Conservation (phyloP, 2,329 filamentous ascomycete genomes). For the Cladobotryum mycophilum region DNA sequence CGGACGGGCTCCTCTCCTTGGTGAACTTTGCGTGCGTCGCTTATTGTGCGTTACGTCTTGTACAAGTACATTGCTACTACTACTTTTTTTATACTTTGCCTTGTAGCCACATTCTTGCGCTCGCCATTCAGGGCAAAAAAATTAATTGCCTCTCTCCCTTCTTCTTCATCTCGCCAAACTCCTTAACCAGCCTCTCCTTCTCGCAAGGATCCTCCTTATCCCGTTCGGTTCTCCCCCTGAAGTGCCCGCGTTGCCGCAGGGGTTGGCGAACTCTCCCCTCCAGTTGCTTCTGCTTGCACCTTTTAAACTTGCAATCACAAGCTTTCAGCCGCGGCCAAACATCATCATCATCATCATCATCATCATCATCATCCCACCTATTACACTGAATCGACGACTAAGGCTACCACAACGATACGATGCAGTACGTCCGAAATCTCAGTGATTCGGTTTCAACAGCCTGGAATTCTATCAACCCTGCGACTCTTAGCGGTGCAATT, state of each 20-base stretch:
- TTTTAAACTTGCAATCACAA: neutral
- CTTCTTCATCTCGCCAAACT: too few relatives aligned
- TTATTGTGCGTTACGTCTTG: too few relatives aligned
- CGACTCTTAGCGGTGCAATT: conserved; percentile 93
- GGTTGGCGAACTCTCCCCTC: neutral
- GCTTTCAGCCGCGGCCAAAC: neutral
- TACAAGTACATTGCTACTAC: too few relatives aligned
- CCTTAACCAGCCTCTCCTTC: too few relatives aligned
- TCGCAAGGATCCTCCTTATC: too few relatives aligned
- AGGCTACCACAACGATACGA: conserved; percentile 35
- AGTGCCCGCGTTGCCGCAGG: neutral
- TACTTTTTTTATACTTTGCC: neutral
- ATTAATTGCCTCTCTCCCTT: too few relatives aligned
- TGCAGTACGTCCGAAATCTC: conserved; percentile 97
- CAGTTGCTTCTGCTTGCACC: neutral
- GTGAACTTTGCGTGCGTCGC: neutral
- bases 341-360: neutral
- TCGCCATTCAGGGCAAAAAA: too few relatives aligned
- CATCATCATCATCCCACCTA: too few relatives aligned
- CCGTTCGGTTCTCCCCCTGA: neutral
- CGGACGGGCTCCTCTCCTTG: neutral
- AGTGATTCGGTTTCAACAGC: conserved; percentile 95
- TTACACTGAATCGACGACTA: conserved; percentile 7
- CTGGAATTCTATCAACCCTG: conserved; percentile 99
- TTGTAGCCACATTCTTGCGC: too few relatives aligned